A percentile compares a stretch with the other conserved stretches of the same genome.
Conservation (phyloP, 192 early-diverging fungal genomes). For the Podila verticillata region DNA sequence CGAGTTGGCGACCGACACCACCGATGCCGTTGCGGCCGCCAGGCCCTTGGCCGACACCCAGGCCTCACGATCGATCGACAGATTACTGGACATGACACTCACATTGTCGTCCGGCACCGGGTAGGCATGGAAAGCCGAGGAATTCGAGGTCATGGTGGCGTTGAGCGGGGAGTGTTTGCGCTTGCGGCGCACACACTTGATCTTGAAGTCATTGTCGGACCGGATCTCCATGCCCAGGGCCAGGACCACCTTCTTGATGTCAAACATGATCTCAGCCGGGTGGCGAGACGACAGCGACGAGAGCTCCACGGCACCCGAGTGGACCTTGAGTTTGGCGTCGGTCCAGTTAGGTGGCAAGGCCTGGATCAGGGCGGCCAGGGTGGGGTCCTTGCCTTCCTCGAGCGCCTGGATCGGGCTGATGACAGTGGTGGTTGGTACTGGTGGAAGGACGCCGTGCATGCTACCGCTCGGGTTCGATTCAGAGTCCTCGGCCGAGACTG, state of each 20-base stretch:
- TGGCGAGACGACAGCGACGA: slow-evolving; percentile 71
- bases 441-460: neutral
- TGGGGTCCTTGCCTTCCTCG: slow-evolving; percentile 24
- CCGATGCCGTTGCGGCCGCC: neutral
- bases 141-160: slow-evolving; percentile 3
- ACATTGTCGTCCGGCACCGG: slow-evolving; percentile 26
- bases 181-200: slow-evolving; percentile 62
- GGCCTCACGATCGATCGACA: slow-evolving; percentile 42
- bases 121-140: neutral
- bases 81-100: slow-evolving; percentile 45
- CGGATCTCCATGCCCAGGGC: slow-evolving; percentile 64
- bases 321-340: slow-evolving; percentile 71
- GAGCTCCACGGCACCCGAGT: slow-evolving; percentile 79
- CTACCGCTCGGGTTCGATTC: slow-evolving; percentile 13
- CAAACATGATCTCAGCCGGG: slow-evolving; percentile 73
- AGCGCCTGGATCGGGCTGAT: slow-evolving; percentile 26
- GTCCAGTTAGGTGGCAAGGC: slow-evolving; percentile 44
- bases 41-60: slow-evolving; percentile 28
- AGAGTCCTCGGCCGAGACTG: slow-evolving; percentile 6
- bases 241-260: slow-evolving; percentile 66
- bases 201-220: slow-evolving; percentile 65
- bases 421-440: neutral
- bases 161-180: slow-evolving; percentile 30
- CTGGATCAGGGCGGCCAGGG: slow-evolving; percentile 19
- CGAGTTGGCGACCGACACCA: slow-evolving; percentile 2